Evolutionary conservation across 2,329 filamentous ascomycete species (phyloP).

Genomic region (Colletotrichum zoysiae): DNA sequence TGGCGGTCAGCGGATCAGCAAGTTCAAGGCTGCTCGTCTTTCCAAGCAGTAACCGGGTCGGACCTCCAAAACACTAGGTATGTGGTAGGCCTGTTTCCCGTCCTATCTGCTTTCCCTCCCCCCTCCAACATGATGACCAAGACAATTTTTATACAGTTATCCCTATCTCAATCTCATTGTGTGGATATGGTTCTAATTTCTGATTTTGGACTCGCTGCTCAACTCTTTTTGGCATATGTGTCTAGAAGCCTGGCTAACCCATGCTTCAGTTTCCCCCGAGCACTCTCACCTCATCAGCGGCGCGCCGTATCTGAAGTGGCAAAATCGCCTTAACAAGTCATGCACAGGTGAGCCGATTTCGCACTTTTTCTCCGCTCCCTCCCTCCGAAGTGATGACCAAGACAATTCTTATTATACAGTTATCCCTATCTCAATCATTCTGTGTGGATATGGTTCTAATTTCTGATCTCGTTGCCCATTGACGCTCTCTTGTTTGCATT

Average conservation of each 20-base stretch:
- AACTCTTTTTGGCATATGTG: not conserved
- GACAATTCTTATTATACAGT: slow-evolving; percentile 36
- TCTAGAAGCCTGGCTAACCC: slow-evolving; percentile 9
- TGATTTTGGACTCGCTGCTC: slow-evolving; percentile 17
- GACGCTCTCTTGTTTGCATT: slow-evolving; percentile 4
- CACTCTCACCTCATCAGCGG: not conserved
- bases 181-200: slow-evolving; percentile 39
- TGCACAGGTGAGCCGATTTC: slow-evolving; percentile 9
- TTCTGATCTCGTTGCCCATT: slow-evolving; percentile 26
- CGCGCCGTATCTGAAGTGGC: not conserved
- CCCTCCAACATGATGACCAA: slow-evolving; percentile 34
- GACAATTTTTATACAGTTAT: slow-evolving; percentile 39
- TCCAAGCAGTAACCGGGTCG: slow-evolving; percentile 60
- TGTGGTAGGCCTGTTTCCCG: slow-evolving; percentile 18
- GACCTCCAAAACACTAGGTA: slow-evolving; percentile 42
- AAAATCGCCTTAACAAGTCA: too few relatives aligned
- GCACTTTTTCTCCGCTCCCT: not conserved
- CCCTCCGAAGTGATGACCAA: slow-evolving; percentile 36
- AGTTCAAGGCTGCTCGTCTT: slow-evolving; percentile 79
- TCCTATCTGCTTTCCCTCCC: not conserved
- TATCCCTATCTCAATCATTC: slow-evolving; percentile 39
- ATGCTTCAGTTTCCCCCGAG: not conserved
- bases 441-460: slow-evolving; percentile 40
- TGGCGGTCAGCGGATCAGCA: slow-evolving; percentile 74
- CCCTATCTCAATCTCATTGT: slow-evolving; percentile 35